Evolutionary conservation across 2,329 filamentous ascomycete genomes (phyloP).

Genomic region (Apiospora saccharicola): DNA sequence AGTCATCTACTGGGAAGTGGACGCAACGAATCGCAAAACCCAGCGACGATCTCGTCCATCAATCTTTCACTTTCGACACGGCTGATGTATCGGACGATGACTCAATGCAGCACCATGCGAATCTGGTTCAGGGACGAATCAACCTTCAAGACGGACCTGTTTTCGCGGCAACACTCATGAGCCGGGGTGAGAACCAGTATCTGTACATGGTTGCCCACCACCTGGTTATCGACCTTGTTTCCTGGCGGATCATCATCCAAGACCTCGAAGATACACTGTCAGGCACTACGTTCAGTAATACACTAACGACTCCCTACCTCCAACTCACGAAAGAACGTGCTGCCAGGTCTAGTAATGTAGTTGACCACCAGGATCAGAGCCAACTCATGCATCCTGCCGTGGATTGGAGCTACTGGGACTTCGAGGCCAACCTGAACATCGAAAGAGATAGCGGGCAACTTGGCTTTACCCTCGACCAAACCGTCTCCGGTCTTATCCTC

Average conservation of each 20-base stretch:
- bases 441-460: neutral
- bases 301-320: neutral
- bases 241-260: neutral
- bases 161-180: constrained; percentile 9
- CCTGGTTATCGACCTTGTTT: constrained; percentile 2
- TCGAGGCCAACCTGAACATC: neutral
- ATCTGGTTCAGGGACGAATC: neutral
- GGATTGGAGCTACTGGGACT: constrained; percentile 8
- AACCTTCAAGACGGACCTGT: neutral
- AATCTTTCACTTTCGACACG: neutral
- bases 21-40: neutral
- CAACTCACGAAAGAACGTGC: neutral
- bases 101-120: neutral
- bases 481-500: constrained; percentile 5
- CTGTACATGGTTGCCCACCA: constrained; percentile 12
- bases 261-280: neutral
- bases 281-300: neutral
- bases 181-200: neutral
- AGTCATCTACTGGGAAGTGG: neutral
- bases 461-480: constrained; percentile 21
- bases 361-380: neutral
- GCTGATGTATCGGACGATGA: neutral
- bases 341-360: neutral
- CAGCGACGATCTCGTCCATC: neutral
- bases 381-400: neutral